phyloP scores from a whole-genome alignment of 805 yeast species.

The Scheffersomyces coipomensis region DNA sequence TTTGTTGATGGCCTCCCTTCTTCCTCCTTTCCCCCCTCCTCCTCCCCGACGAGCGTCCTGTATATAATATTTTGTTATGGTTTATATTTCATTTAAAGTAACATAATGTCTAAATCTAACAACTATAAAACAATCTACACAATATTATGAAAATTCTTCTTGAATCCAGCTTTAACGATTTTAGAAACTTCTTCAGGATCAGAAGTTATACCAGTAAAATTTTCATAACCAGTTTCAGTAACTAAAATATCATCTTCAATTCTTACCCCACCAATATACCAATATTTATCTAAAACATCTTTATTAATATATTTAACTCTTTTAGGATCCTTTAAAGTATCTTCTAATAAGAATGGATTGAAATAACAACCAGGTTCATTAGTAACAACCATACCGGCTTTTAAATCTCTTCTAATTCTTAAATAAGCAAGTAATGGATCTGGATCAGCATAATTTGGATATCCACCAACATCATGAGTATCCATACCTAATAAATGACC shows the following conservation, averaged over 20 bases:
- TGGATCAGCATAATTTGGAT: conserved; percentile 80
- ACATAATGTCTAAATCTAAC: no score
- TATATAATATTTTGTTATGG: no score
- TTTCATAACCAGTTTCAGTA: conserved; percentile 74
- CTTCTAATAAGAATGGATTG: conserved; percentile 75
- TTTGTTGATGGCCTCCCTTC: no score
- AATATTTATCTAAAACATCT: conserved; percentile 69
- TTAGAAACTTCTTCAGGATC: conserved; percentile 80
- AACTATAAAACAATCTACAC: conserved; percentile 19
- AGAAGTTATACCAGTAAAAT: conserved; percentile 77
- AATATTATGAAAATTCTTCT: conserved; percentile 63
- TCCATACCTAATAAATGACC: conserved; percentile 95
- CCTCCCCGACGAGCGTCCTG: no score
- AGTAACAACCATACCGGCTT: conserved; percentile 81
- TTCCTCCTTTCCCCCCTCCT: no score
- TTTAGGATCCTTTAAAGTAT: conserved; percentile 48
- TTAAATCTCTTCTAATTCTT: conserved; percentile 73
- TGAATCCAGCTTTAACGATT: conserved; percentile 70
- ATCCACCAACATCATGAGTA: conserved; percentile 94
- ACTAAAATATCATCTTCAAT: conserved; percentile 91
- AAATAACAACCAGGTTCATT: conserved; percentile 96
- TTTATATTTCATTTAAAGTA: no score
- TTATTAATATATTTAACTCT: conserved; percentile 59
- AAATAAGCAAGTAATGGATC: conserved; percentile 74
- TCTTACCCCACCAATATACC: conserved; percentile 95